phyloP scores from a whole-genome alignment of 495 filamentous ascomycete species.

The Geopyxis carbonaria region DNA sequence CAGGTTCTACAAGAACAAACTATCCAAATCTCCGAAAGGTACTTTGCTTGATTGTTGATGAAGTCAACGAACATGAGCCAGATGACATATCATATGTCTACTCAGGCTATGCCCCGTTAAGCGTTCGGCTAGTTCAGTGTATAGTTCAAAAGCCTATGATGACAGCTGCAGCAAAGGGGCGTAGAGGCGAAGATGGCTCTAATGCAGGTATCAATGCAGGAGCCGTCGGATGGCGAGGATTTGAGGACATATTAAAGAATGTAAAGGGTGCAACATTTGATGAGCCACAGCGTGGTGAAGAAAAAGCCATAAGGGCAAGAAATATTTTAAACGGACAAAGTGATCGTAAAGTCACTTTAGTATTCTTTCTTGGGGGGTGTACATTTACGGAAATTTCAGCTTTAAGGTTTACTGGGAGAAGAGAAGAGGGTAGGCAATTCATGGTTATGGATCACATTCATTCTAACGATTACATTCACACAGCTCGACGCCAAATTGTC shows the following conservation, averaged over 20 bases:
- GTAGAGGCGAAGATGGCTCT: conserved; percentile 17
- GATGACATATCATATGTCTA: conserved; percentile 95
- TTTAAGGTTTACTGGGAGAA: conserved; percentile 70
- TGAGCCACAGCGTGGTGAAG: conserved; percentile 80
- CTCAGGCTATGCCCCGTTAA: conserved; percentile 88
- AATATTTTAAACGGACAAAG: conserved; percentile 58
- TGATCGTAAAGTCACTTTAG: conserved; percentile 67
- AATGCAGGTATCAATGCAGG: conserved; percentile 30
- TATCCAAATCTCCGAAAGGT: conserved; percentile 73
- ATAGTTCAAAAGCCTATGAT: conserved; percentile 57
- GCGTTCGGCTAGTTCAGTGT: conserved; percentile 85
- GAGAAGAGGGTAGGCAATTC: conserved; percentile 54
- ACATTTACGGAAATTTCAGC: conserved; percentile 94
- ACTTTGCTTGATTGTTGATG: conserved; percentile 80
- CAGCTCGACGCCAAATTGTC: conserved; percentile 58
- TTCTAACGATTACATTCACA: conserved; percentile 3
- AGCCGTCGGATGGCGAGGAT: conserved; percentile 72
- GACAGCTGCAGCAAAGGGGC: conserved; percentile 40
- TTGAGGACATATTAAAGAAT: conserved; percentile 75
- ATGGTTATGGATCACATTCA: conserved; percentile 1
- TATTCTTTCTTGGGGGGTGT: conserved; percentile 89
- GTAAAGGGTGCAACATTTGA: conserved; percentile 77
- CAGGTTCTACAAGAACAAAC: conserved; percentile 52
- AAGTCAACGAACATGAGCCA: conserved; percentile 93
- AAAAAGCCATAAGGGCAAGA: conserved; percentile 78